Base-by-base conservation (phyloP, 495 filamentous ascomycete genomes). In the Penicillium simplicissimum region DNA sequence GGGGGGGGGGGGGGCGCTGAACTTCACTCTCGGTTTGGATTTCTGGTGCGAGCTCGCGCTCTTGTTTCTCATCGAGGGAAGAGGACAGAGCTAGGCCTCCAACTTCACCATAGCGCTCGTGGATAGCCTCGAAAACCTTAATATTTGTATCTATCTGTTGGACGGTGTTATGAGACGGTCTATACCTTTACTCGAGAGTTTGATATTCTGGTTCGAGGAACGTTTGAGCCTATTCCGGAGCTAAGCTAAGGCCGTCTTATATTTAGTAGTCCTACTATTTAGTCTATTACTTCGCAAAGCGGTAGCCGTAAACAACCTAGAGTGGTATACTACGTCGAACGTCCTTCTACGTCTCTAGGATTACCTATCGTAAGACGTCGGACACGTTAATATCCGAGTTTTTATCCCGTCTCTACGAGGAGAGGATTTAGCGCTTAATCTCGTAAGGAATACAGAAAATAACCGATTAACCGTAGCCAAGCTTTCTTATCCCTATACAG, bases 41-140 rank as follows among this genome's bases (percentile, higher is more conserved):
- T 60, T 91, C 87, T 2, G 83, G 84, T 0, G 82, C 79, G 0
- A 91, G 75, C 62, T 92, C 87, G 0, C 88, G 79, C 67, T 91
- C 89, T 54, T 90, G 87, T 63, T 91, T 88, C 67, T 93, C 87
- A 14, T 88, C 76, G 3, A 90, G 72, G 0, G 79, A 75, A 2
- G 72, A 67, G 9, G 64, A 43, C 42, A 80, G 60, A 8, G 74
- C 54, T 0, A 69, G 31, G 6, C 73, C 66, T 1, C 68, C 71
- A 56, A 86, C 85, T 40, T 83, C 71, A 21, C 55, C 40, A 59
- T 81, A 86, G 15, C 77, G 73, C 3, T 67, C 57, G 1, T 55
- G 21, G 19, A 83, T 85, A 14, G 61, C 63, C 43, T 48, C 4
- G 8, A 48, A 19, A 48, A 43, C 40, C 40, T 43, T 13, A 19